Evolutionary conservation across 306 rosid species (phyloP), one percentile per base, ranked within the genome.

Genomic region (peach (Prunus persica)): DNA sequence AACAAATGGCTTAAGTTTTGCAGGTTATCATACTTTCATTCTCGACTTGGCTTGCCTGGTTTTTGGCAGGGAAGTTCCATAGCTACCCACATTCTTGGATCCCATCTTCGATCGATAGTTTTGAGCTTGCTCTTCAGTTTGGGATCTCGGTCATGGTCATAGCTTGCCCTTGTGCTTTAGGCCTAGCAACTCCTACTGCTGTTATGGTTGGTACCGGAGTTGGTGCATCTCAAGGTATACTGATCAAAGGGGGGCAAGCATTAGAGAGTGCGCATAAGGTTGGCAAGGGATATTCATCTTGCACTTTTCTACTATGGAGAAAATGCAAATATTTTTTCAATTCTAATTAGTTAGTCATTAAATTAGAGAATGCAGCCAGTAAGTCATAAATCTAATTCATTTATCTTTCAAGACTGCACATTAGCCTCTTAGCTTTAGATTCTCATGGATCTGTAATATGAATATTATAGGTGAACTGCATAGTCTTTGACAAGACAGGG

Each of bases 201-300:
- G 91, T 93, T 56, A 91, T 93, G 98, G 98, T 93, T 58, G 98
- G 98, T 32, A 93, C 96, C 4, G 96, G 98, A 34, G 95, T 93
- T 55, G 98, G 98, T 47, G 98, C 98, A 25, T 83, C 96, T 74
- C 96, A 89, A 78, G 98, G 98, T 69, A 91, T 93, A 30, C 81
- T 93, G 75, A 91, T 93, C 83, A 93, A 93, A 87, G 98, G 98
- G 2, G 98, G 98, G 11, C 90, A 84, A 73, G 98, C 98, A 4
- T 82, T 93, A 81, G 96, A 91, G 83, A 89, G 77, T 79, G 92
- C 98, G 3, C 93, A 89, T 55, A 93, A 93, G 93, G 98, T 93
- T 14, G 73, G 82, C 76, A 65, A 60, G 43, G 74, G 30, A 13
- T 52, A 20, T 24, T 61, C 18, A 41, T 27, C 69, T 51, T n/a